Base-by-base conservation (phyloP, 352 stramenopile species). In the Globisporangium echinulatum region DNA sequence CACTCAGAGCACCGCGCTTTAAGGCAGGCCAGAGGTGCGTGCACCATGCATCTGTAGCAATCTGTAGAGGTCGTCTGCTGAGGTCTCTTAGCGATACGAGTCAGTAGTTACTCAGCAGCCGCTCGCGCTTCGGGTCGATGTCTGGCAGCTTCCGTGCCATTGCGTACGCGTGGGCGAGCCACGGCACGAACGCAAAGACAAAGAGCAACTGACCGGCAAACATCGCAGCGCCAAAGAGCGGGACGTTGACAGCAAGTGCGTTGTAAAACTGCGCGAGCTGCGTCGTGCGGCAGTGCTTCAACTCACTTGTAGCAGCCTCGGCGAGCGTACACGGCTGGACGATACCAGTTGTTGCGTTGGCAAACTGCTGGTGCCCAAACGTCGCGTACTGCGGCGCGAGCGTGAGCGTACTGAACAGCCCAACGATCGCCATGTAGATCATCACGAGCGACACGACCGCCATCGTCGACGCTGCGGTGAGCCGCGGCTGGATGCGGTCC, bases 221-320 rank as follows among this genome's bases (percentile, higher is more conserved):
- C 58, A 92, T 90, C 25, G 79, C 77, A 0, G 68, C 66, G 40
- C 85, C 85, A 49, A 92, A 91, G 67, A 91, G 77, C 19, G 85
- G 85, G 33, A 92, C 72, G 55, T 73, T 77, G 6, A 79, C 81
- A 2, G 80, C 79, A 17, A 92, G 74, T 40, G 72, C 65, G 63
- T 94, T 92, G 72, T 90, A 92, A 49, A 94, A 90, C 43, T 73
- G 69, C 56, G 85, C 77, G 33, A 94, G 76, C 62, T 92, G 85
- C 52, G 77, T 89, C 66, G 85, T 82, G 36, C 77, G 75, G 57
- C 85, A 94, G 73, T 88, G 77, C 7, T 25, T n/a, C 7, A n/a
- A 14, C 25, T 50, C 46, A 54, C 66, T 75, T 33, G 73, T 74
- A 25, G 79, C 79, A 3, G 83, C 79, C 49, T 91, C 82, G 44